Percentiles rank a stretch among this genome's conserved stretches.
These are phyloP conservation scores for Starmerella vaccinii DNA, from an alignment of 805 yeast genomes.

Conservation along the genomic window DNA sequence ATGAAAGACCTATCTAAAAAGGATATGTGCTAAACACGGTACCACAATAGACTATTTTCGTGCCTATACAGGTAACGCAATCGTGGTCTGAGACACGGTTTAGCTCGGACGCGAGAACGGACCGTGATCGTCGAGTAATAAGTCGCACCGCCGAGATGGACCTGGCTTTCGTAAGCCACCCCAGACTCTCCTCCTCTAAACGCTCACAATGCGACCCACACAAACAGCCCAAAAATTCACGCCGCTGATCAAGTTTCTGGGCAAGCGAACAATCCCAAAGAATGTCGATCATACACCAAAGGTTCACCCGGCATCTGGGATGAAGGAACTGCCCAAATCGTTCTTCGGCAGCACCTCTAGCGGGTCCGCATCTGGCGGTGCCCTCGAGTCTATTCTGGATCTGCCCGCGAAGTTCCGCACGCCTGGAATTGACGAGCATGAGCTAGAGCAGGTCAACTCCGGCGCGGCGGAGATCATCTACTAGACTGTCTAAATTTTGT, in stretches of 20 bases:
- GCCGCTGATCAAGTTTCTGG: conserved; percentile 72
- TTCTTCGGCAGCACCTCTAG: conserved; percentile 25
- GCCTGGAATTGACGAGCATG: conserved; percentile 49
- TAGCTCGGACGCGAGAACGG: too few relatives aligned
- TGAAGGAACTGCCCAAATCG: conserved; percentile 33
- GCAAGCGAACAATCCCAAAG: conserved; percentile 46
- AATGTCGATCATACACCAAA: conserved; percentile 35
- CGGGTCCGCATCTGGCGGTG: conserved; percentile 25
- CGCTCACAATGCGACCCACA: conserved; percentile 12
- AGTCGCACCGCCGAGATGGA: background rate
- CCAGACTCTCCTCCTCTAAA: background rate
- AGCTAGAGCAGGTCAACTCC: conserved; percentile 62
- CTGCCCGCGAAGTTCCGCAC: conserved; percentile 70
- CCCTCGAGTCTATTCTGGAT: conserved; percentile 43
- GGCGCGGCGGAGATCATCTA: conserved; percentile 71
- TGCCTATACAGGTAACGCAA: too few relatives aligned
- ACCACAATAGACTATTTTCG: too few relatives aligned
- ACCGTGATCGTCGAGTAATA: too few relatives aligned
- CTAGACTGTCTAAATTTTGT: conserved; percentile 24
- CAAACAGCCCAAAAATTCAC: conserved; percentile 9
- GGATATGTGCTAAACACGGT: too few relatives aligned
- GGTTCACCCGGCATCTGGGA: conserved; percentile 34
- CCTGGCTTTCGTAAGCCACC: background rate
- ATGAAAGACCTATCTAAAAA: too few relatives aligned
- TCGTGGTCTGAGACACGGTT: too few relatives aligned